phyloP scores from a whole-genome alignment of 768 basidiomycete species.

The Russula abietina region DNA sequence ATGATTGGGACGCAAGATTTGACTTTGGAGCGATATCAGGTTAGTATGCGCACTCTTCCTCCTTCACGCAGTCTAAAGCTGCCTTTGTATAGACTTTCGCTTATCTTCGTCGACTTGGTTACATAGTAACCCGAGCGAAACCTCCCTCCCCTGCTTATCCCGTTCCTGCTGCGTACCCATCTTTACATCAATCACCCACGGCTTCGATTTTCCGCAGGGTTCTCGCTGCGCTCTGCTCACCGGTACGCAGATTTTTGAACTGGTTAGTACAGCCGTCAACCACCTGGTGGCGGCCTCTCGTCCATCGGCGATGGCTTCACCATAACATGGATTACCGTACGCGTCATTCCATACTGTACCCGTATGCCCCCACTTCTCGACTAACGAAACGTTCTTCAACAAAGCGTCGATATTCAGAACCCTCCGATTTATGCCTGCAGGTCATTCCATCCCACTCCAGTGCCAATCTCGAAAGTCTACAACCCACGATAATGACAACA shows the following conservation, averaged over 20 bases:
- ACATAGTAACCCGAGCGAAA: slow-evolving; percentile 72
- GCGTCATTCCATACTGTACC: slow-evolving; percentile 22
- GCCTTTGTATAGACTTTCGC: slow-evolving; percentile 66
- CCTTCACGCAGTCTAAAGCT: neutral
- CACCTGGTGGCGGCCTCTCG: slow-evolving; percentile 66
- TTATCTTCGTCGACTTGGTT: slow-evolving; percentile 88
- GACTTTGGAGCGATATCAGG: slow-evolving; percentile 85
- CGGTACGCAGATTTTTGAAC: slow-evolving; percentile 30
- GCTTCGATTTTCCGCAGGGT: slow-evolving; percentile 35
- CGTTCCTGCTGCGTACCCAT: slow-evolving; percentile 36
- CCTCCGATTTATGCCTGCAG: slow-evolving; percentile 66
- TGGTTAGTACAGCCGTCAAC: slow-evolving; percentile 33
- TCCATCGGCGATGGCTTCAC: slow-evolving; percentile 42
- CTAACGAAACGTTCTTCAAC: neutral
- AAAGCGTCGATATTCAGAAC: slow-evolving; percentile 63
- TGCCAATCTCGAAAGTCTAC: slow-evolving; percentile 26
- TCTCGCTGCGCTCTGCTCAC: slow-evolving; percentile 30
- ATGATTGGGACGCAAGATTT: slow-evolving; percentile 77
- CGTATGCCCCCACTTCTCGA: neutral
- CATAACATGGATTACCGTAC: slow-evolving; percentile 49
- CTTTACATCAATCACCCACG: slow-evolving; percentile 20
- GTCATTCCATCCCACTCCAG: slow-evolving; percentile 48
- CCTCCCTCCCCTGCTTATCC: slow-evolving; percentile 54
- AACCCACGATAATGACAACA: slow-evolving; percentile 12
- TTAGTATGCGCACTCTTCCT: slow-evolving; percentile 30